These are phyloP conservation scores for Trypanosoma cruzi DNA, from an alignment of 208 protist species.

Conservation along the genomic window DNA sequence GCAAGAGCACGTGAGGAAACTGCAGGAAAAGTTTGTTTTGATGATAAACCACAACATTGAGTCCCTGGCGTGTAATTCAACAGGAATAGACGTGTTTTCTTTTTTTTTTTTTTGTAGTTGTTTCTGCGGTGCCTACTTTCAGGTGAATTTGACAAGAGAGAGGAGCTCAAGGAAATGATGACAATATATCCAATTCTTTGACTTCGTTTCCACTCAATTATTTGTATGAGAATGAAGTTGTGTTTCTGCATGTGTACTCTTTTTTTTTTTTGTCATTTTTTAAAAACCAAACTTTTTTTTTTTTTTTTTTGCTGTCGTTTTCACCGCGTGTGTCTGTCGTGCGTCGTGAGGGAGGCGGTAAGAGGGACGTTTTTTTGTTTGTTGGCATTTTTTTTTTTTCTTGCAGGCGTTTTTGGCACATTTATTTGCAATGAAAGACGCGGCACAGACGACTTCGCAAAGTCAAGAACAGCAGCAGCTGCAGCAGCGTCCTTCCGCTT, in stretches of 20 bases:
- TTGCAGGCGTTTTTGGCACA: background rate
- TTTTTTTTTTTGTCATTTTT: too few species aligned
- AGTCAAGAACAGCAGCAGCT: background rate
- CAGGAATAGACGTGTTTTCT: background rate
- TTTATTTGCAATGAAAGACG: background rate
- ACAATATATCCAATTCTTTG: background rate
- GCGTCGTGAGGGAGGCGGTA: background rate
- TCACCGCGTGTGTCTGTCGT: background rate
- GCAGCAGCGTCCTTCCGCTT: background rate
- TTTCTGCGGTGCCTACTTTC: background rate
- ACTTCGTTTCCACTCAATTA: background rate
- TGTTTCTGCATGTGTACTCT: background rate
- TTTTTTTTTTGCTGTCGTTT: background rate
- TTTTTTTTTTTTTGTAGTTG: too few species aligned
- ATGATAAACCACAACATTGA: background rate
- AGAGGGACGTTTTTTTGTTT: background rate
- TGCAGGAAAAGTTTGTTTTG: conserved; percentile 19
- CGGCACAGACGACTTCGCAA: background rate
- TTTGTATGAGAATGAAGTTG: background rate
- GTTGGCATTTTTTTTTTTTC: conserved; percentile 16
- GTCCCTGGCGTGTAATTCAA: background rate
- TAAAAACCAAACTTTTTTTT: conserved; percentile 1
- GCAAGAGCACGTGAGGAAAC: conserved; percentile 8
- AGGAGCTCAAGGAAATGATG: background rate
- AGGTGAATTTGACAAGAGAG: background rate